Conservation (phyloP, 106 monocot species). For the Dendrobium catenatum region DNA sequence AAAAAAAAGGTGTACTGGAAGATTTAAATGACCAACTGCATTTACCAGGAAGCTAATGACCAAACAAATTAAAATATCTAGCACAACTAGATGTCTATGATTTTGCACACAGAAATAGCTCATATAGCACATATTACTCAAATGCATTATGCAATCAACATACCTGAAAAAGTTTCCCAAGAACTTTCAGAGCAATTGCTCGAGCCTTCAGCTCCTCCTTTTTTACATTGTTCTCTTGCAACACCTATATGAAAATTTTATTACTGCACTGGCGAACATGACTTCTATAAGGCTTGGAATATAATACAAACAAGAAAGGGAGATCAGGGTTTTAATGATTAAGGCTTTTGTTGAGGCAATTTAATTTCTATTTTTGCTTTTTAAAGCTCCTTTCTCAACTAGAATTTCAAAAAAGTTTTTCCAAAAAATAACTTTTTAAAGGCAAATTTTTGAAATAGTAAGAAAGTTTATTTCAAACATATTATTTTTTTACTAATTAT, state of each 20-base stretch:
- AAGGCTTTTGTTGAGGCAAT: not conserved
- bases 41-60: not conserved
- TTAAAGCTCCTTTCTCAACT: too few species aligned
- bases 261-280: not conserved
- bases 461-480: too few species aligned
- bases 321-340: not conserved
- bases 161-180: slow-evolving; percentile 72
- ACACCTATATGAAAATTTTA: slow-evolving; percentile 29
- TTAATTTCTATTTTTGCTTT: too few species aligned
- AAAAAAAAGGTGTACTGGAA: not conserved
- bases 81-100: not conserved
- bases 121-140: not conserved
- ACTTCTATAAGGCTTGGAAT: not conserved
- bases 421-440: too few species aligned
- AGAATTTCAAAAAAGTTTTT: too few species aligned
- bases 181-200: slow-evolving; percentile 60
- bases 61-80: not conserved
- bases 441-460: too few species aligned
- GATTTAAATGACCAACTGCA: not conserved
- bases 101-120: not conserved
- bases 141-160: not conserved
- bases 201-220: slow-evolving; percentile 67
- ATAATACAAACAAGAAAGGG: not conserved
- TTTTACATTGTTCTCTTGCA: slow-evolving; percentile 65
- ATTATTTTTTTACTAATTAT: too few species aligned